These are phyloP conservation scores for Exophiala bonariae DNA, from an alignment of 2,329 filamentous ascomycete species.

Conservation along the genomic window DNA sequence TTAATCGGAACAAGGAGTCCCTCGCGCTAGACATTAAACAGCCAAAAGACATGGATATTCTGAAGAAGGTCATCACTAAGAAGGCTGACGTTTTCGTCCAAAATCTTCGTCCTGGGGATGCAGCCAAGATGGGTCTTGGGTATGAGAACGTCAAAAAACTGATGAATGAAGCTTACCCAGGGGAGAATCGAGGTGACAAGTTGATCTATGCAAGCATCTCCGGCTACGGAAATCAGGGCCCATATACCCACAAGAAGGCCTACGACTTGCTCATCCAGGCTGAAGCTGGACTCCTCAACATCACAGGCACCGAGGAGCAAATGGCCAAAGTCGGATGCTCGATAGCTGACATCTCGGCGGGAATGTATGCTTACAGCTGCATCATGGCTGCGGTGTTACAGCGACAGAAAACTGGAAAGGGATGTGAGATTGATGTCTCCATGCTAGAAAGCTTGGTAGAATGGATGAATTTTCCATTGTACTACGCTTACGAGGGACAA, in stretches of 20 bases:
- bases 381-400: conserved; percentile 53
- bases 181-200: conserved; percentile 36
- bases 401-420: conserved; percentile 50
- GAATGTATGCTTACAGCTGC: conserved; percentile 54
- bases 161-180: conserved; percentile 23
- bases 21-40: conserved; percentile 53
- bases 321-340: conserved; percentile 55
- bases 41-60: conserved; percentile 40
- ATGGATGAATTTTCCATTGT: conserved; percentile 60
- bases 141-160: conserved; percentile 41
- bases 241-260: conserved; percentile 56
- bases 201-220: conserved; percentile 58
- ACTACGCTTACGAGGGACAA: conserved; percentile 53
- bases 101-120: conserved; percentile 54
- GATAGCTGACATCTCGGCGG: conserved; percentile 56
- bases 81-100: conserved; percentile 55
- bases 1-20: conserved; percentile 56
- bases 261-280: conserved; percentile 58
- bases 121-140: conserved; percentile 49
- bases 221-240: conserved; percentile 53
- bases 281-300: conserved; percentile 53
- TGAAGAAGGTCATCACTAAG: conserved; percentile 43
- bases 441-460: conserved; percentile 61
- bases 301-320: conserved; percentile 47
- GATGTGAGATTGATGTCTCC: conserved; percentile 54